A percentile compares a stretch with the other conserved stretches of the same genome.
phyloP scores from a whole-genome alignment of 140 eudicot species.

The Anethum foeniculum region DNA sequence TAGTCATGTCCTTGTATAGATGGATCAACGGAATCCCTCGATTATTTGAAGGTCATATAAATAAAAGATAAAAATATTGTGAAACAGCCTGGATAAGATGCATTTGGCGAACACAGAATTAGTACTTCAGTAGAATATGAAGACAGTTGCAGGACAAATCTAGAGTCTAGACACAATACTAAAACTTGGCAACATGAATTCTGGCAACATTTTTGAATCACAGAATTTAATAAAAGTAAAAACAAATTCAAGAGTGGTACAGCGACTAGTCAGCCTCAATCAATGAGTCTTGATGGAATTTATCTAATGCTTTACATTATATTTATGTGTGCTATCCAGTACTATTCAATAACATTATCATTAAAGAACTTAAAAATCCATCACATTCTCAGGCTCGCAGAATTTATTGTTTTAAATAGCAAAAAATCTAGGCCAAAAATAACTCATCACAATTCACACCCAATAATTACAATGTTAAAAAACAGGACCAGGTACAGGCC shows the following conservation, averaged over 20 bases:
- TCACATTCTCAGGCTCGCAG: not conserved
- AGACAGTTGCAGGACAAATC: not conserved
- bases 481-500: not conserved
- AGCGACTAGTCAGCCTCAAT: not conserved
- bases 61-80: not conserved
- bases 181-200: not conserved
- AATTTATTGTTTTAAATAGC: not conserved
- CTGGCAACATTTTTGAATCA: not conserved
- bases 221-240: not conserved
- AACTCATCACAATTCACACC: not conserved
- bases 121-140: not conserved
- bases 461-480: not conserved
- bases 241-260: not conserved
- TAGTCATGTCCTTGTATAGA: conserved; percentile 1
- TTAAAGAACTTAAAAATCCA: not conserved
- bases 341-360: not conserved
- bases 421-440: not conserved
- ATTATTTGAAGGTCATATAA: not conserved
- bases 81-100: not conserved
- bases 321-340: not conserved
- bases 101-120: not conserved
- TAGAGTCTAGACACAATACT: not conserved
- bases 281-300: not conserved
- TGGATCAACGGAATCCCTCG: not conserved
- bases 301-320: not conserved